Evolutionary conservation across 768 basidiomycete genomes (phyloP), one percentile per base, ranked within the genome.

Genomic region (Russula earlei): DNA sequence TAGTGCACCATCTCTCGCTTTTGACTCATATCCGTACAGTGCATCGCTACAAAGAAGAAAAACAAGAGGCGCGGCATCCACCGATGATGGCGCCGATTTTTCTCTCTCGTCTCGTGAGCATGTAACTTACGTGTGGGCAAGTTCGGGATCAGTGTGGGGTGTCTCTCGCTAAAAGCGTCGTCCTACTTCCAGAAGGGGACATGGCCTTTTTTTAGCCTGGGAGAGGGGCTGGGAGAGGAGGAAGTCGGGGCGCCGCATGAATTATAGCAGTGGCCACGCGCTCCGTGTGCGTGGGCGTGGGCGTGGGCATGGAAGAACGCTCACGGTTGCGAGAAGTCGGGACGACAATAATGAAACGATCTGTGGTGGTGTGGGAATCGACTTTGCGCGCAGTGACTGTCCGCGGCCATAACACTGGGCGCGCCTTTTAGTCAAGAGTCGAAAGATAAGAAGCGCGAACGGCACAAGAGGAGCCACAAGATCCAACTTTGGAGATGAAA

Each of bases 1-100:
- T 24, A 15, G 17, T 14, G 14, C 20, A 4, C 5, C 6, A 29
- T 12, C 19, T 47, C 5, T 31, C 29, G n/a, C n/a, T n/a, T 44
- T 49, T 55, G 54, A 49, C 46, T n/a, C n/a, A n/a, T n/a, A 34
- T 34, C 40, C 14, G 40, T 55, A 54, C 45, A n/a, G 46, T 55
- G 48, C 40, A 24, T 20, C 2, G 25, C n/a, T 8, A 44, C 15
- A 33, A 40, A n/a, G 9, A 25, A 37, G 19, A 3, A 8, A 6
- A 33, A 14, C 17, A 19, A 25, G 17, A 22, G 33, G 22, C 29
- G 31, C 42, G 51, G 51, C 41, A 43, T 52, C 33, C 20, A 42
- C 51, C 51, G 51, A 22, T 44, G 20, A 42, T 17, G 51, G 20
- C 19, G 37, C 42, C 24, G 9, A 19, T 24, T 34, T 33, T 31